Conservation (phyloP, 1,139 yeast species). For the Geotrichum fermentans region DNA sequence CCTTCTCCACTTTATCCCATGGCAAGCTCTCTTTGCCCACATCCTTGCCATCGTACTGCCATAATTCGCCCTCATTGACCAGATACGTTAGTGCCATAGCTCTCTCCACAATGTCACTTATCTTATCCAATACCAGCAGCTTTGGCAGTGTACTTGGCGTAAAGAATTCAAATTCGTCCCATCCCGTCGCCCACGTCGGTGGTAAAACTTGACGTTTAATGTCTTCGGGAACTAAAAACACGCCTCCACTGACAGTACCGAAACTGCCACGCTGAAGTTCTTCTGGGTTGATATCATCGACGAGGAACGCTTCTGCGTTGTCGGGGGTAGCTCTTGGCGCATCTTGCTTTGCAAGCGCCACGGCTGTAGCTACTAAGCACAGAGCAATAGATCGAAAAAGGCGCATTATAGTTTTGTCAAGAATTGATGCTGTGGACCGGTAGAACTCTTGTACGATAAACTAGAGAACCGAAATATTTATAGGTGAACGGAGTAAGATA, state of each 20-base stretch:
- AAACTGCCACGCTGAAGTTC: no score
- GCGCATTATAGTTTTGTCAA: no score
- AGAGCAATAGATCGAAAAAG: no score
- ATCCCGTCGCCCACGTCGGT: background rate
- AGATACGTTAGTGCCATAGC: background rate
- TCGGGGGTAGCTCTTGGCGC: no score
- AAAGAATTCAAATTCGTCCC: background rate
- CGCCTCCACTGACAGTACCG: no score
- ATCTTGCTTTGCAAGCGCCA: no score
- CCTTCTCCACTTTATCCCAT: background rate
- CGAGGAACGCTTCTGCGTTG: no score
- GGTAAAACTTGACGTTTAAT: background rate
- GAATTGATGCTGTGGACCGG: no score
- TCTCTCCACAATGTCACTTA: background rate
- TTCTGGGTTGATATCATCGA: background rate
- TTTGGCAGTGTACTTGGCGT: background rate
- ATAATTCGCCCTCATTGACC: background rate
- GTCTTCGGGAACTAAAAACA: background rate
- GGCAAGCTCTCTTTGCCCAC: background rate
- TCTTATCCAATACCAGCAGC: background rate
- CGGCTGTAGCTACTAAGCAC: no score
- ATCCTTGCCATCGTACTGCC: background rate
- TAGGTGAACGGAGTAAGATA: no score
- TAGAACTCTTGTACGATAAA: no score
- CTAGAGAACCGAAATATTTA: no score